Evolutionary conservation across 1,139 yeast genomes (phyloP), one percentile per base, ranked within the genome.

Genomic region (Chernovozyma sophiae-reginae): DNA sequence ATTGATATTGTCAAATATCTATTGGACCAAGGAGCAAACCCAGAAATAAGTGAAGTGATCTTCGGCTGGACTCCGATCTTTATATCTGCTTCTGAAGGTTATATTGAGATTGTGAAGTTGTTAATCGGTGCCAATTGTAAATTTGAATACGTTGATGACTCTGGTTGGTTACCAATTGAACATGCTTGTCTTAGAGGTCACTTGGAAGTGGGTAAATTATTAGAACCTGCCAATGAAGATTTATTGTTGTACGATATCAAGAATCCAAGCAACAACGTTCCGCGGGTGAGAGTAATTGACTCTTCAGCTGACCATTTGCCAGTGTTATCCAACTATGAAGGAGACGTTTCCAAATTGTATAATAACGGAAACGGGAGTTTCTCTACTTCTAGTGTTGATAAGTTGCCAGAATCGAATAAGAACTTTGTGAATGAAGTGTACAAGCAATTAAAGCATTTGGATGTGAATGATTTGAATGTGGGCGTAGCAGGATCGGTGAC

Each of bases 121-220:
- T 67, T 92, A 42, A 59, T 82, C 23, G 63, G 65, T 1, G 58
- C 69, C 33, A 79, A 78, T 6, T 81, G 86, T 11, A 65, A 70
- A 17, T 74, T 64, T 38, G 75, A 77, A 35, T 62, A 71, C 33
- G 73, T 75, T 16, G 98, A 92, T 60, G 83, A 78, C 37, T 84
- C 95, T 30, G 97, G 97, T 0, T 92, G 97, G 97, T 79, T 90
- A 18, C 96, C 97, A 7, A 81, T 87, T 80, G 98, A 92, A 52
- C 97, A 92, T 58, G 97, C 97, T 0, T 82, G 87, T 39, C 68
- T 92, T 35, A 73, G 97, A 49, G 98, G 98, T 8, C 96, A 89
- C 57, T 64, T 90, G 43, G 72, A 67, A 2, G 77, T 86, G 19
- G 81, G 95, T 2, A 78, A 77, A 36, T 50, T 78, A 48, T 63